Evolutionary conservation across 305 asterid species (phyloP), one percentile per base, ranked within the genome.

Genomic region (Petunia hybrid): DNA sequence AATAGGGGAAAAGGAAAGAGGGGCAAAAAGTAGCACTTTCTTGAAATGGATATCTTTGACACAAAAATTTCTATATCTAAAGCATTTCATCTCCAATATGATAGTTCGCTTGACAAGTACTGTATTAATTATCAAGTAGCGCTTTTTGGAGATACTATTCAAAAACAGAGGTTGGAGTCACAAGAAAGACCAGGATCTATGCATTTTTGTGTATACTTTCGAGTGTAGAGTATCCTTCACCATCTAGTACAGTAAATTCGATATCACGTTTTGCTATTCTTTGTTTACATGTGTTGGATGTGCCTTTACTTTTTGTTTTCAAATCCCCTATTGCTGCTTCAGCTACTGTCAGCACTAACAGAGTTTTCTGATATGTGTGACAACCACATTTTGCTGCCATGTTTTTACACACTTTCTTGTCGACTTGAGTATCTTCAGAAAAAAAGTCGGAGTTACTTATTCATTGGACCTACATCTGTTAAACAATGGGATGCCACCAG

Each of bases 291-390:
- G 60, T 22, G 31, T 16, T 10, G 1, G 22, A 45, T 40, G 46
- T 70, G 35, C 42, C 5, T 41, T 9, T 22, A 31, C 2, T 43
- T 71, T 31, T 68, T 22, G 16, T 70, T 35, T 73, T 12, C 78
- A 35, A 6, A 73, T 51, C 62, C 45, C 45, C 62, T 48, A 35
- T 5, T 51, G 62, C 62, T 73, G 78, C 62, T 71, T 71, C 45
- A 35, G 78, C 35, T 71, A 35, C 61, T 71, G 78, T 43, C 77
- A 71, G 43, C 61, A 10, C 0, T 70, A 12, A 36, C 6, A 48
- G 45, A 48, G 62, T 73, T 48, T 71, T 73, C 45, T n/a, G 43
- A 46, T 4, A 22, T 71, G 31, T 48, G 43, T 48, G 43, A n/a
- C 41, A 10, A 8, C 12, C 65, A 6, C 65, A 59, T 59, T 59